These are phyloP conservation scores for Astrocystis sublimbata DNA, from an alignment of 495 filamentous ascomycete species.

Conservation along the genomic window DNA sequence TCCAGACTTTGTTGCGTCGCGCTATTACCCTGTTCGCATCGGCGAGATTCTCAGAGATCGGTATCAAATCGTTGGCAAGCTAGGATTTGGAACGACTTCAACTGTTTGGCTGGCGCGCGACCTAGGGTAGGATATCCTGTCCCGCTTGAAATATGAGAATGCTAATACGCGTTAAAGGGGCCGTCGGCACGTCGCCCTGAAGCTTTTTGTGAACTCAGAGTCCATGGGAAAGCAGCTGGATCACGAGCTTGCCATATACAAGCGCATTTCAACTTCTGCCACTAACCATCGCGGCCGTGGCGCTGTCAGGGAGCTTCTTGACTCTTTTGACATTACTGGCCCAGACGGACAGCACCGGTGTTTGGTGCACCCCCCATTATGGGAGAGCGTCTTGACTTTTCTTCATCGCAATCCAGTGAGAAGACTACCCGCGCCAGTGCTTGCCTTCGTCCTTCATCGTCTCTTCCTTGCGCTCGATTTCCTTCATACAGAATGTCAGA, in stretches of 20 bases:
- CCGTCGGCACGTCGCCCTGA: constrained; percentile 43
- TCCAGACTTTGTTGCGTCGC: constrained; percentile 41
- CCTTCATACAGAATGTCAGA: constrained; percentile 20
- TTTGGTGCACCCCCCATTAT: constrained; percentile 46
- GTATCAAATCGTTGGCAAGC: constrained; percentile 54
- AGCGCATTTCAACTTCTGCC: constrained; percentile 28
- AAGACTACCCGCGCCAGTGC: constrained; percentile 30
- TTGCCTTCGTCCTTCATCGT: constrained; percentile 35
- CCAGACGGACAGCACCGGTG: constrained; percentile 45
- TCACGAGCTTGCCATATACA: constrained; percentile 43
- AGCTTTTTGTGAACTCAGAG: constrained; percentile 38
- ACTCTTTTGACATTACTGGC: constrained; percentile 42
- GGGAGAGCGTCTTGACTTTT: constrained; percentile 36
- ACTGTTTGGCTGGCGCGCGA: constrained; percentile 57
- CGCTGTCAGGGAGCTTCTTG: constrained; percentile 40
- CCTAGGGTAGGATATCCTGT: constrained; percentile 42
- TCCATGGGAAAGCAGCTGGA: constrained; percentile 20
- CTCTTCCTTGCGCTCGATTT: constrained; percentile 39
- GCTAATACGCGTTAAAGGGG: constrained; percentile 25
- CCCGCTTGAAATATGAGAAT: not conserved
- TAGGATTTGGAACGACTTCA: constrained; percentile 55
- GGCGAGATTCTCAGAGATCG: constrained; percentile 49
- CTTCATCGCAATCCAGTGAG: constrained; percentile 32
- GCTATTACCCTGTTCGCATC: constrained; percentile 53
- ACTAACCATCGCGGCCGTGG: constrained; percentile 38